Conservation (phyloP, 2,329 filamentous ascomycete genomes). For the Teratosphaeria epicoccoides region DNA sequence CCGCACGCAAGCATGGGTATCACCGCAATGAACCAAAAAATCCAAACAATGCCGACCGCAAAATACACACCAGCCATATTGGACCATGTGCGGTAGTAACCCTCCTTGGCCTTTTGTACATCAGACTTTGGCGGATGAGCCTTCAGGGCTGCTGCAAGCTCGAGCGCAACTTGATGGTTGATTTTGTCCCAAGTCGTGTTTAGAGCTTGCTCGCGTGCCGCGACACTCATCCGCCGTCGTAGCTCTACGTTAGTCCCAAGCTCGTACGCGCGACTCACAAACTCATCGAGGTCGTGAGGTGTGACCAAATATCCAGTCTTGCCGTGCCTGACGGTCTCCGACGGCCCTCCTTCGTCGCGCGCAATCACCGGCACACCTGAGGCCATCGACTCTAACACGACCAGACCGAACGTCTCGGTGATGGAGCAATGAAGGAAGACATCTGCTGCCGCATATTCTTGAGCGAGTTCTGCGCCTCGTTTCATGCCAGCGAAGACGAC, state of each 20-base stretch:
- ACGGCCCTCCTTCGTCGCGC: conserved; percentile 58
- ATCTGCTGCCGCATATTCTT: conserved; percentile 57
- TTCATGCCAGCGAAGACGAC: conserved; percentile 59
- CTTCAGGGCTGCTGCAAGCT: conserved; percentile 42
- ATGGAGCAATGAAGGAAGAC: conserved; percentile 62
- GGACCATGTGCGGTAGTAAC: conserved; percentile 19
- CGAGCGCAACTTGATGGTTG: conserved; percentile 58
- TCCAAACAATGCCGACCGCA: conserved; percentile 26
- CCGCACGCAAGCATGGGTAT: conserved; percentile 24
- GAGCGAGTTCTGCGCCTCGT: conserved; percentile 50
- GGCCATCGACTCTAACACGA: conserved; percentile 61
- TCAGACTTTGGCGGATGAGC: conserved; percentile 6
- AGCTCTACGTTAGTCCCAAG: conserved; percentile 39
- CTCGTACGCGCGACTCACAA: conserved; percentile 44
- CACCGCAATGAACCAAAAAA: conserved; percentile 28
- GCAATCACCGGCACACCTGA: conserved; percentile 60
- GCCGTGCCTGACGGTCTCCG: conserved; percentile 53
- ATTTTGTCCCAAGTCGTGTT: conserved; percentile 62
- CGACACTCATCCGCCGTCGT: conserved; percentile 36
- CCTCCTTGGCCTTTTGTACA: conserved; percentile 10
- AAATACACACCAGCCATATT: conserved; percentile 21
- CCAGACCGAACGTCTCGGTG: conserved; percentile 61
- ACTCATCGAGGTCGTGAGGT: conserved; percentile 48
- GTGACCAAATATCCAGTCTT: conserved; percentile 51
- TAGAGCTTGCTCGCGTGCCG: conserved; percentile 47